Evolutionary conservation across 2,329 filamentous ascomycete genomes (phyloP), one percentile per base, ranked within the genome.

Genomic region (Pleoardoris graminearum): DNA sequence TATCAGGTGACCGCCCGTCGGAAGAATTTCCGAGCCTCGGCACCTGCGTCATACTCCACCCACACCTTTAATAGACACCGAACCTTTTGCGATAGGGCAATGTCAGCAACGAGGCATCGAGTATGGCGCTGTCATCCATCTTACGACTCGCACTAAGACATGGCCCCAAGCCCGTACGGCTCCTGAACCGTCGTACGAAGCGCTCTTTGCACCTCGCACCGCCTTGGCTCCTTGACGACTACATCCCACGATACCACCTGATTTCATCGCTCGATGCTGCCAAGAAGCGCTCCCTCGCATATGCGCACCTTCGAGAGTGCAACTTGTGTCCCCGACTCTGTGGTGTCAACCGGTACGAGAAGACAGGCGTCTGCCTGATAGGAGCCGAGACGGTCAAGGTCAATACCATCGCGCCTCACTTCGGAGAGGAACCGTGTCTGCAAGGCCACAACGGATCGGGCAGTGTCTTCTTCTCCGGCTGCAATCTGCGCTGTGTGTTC

Each of bases 321-420:
- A 95, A 94, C 63, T 79, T 95, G 7, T 95, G 90, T 62, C 90
- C 90, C 1, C 81, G 89, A 11, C 76, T 84, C 39, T 94, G 90
- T 70, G 85, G 86, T 48, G 88, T 93, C 29, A 91, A 95, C 70
- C 84, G 90, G n/a, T 91, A 85, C 64, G 84, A 92, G 72, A 87
- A 81, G 60, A 90, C 88, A 1, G 90, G 90, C 12, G 81, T 88
- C 66, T 95, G 90, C 68, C 77, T 94, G 53, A 88, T 94, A 60
- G 89, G 89, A 12, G 80, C 81, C 1, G 81, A 87, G 53, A 86
- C 82, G 41, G 88, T 85, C 50, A 91, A 90, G 65, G 89, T 94
- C 60, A 91, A 90, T 68, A 89, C 89, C 7, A 90, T 95, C 59
- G 90, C 89, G 52, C 90, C 90, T 45, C 90, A 94, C 73, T 92